These are phyloP conservation scores for Populus hybrid DNA, from an alignment of 441 rosid species.

Conservation along the genomic window DNA sequence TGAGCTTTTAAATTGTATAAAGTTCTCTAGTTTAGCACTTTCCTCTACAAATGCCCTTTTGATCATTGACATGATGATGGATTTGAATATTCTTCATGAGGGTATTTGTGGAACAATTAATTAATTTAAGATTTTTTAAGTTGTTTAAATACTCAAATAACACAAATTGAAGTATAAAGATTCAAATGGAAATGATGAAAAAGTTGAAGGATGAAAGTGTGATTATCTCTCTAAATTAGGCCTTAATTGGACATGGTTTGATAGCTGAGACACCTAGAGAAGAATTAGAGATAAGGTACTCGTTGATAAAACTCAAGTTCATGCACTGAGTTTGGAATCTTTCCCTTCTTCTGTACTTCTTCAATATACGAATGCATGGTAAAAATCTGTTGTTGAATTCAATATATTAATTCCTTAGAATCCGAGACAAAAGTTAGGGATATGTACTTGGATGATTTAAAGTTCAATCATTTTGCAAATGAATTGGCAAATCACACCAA, in stretches of 20 bases:
- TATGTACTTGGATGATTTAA: not conserved
- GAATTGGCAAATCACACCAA: not conserved
- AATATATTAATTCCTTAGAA: not conserved
- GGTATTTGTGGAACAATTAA: not conserved
- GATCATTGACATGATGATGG: not conserved
- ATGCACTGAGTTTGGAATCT: not conserved
- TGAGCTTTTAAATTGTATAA: not conserved
- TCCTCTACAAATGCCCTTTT: not conserved
- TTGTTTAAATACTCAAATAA: too few species aligned
- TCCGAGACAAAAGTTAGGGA: not conserved
- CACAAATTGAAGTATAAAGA: not conserved
- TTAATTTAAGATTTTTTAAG: too few species aligned
- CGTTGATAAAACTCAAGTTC: not conserved
- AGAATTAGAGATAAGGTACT: not conserved
- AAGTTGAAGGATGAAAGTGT: not conserved
- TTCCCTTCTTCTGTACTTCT: not conserved
- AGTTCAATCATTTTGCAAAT: not conserved
- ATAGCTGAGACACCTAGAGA: not conserved
- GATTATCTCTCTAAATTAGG: not conserved
- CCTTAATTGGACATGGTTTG: not conserved
- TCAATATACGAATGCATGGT: not conserved
- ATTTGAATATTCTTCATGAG: not conserved
- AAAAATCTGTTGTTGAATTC: conserved; percentile 1
- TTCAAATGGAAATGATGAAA: not conserved
- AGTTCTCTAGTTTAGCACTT: not conserved